Conservation (phyloP, 768 basidiomycete genomes). For the Coprinopsis marcescibilis region DNA sequence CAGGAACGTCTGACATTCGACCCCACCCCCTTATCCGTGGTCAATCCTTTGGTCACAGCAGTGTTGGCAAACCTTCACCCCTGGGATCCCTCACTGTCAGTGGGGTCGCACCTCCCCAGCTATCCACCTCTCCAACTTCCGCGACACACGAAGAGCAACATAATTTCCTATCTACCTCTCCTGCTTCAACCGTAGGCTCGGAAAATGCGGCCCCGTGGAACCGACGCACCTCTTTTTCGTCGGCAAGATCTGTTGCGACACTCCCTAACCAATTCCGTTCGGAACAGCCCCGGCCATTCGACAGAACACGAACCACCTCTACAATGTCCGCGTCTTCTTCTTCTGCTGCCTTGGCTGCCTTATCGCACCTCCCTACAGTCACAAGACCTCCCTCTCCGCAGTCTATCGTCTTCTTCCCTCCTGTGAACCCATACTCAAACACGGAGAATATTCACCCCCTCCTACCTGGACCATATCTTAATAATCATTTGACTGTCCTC, state of each 20-base stretch:
- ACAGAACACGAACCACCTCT: constrained; percentile 52
- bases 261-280: constrained; percentile 39
- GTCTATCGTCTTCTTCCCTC: constrained; percentile 58
- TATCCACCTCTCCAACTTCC: constrained; percentile 33
- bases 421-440: constrained; percentile 46
- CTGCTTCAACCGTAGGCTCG: constrained; percentile 28
- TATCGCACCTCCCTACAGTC: constrained; percentile 46
- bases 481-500: constrained; percentile 65
- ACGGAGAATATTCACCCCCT: constrained; percentile 63
- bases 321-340: constrained; percentile 50
- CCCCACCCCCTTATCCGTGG: constrained; percentile 78
- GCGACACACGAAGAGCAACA: constrained; percentile 18
- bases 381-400: constrained; percentile 43
- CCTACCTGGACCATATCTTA: constrained; percentile 66
- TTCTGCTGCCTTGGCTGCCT: constrained; percentile 51
- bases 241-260: constrained; percentile 53
- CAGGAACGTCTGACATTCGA: constrained; percentile 33
- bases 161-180: constrained; percentile 27
- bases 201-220: too few species aligned
- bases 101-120: constrained; percentile 38
- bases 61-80: constrained; percentile 48
- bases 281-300: constrained; percentile 19
- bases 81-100: constrained; percentile 64
- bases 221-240: constrained; percentile 48
- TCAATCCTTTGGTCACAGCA: constrained; percentile 53